Evolutionary conservation across 805 yeast species (phyloP), one percentile per base, ranked within the genome.

Genomic region (Candida succiphila): DNA sequence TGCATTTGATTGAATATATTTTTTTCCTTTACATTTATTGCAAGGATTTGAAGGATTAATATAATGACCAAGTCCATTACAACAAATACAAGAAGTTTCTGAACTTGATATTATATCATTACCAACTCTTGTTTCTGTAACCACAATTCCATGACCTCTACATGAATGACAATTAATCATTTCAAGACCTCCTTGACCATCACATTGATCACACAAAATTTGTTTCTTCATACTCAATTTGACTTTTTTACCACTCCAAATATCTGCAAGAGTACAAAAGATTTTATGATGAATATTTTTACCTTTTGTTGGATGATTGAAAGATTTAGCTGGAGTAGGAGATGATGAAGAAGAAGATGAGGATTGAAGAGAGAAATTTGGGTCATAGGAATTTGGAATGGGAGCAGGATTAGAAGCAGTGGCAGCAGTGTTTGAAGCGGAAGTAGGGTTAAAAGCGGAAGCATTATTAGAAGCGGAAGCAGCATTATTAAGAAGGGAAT

Each of bases 161-260:
- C 77, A 70, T 5, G 48, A 37, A 1, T 36, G 25, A 40, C 77
- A 70, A 10, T 41, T 30, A n/a, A 46, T 35, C n/a, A n/a, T n/a
- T n/a, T n/a, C n/a, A n/a, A n/a, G n/a, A 2, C 69, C 77, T 4
- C 85, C 86, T 20, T 45, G 45, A 2, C 78, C 83, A 10, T 58
- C 39, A 46, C 88, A 79, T 1, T 38, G 37, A 1, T 46, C 35
- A 49, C 87, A 79, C 25, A 60, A 48, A 3, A 69, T 54, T 25
- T 63, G 65, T 43, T 69, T 69, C 4, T 71, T 67, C 10, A 79
- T 55, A 31, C 70, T 72, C 18, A 79, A 58, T 51, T 71, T 77
- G 22, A 72, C 52, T 1, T 56, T 55, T 43, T 73, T 76, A 2
- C 88, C 87, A 25, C 48, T 55, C 45, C 72, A 77, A 38, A 78